Conservation (phyloP, 2,329 filamentous ascomycete species). For the Alternaria sp. region DNA sequence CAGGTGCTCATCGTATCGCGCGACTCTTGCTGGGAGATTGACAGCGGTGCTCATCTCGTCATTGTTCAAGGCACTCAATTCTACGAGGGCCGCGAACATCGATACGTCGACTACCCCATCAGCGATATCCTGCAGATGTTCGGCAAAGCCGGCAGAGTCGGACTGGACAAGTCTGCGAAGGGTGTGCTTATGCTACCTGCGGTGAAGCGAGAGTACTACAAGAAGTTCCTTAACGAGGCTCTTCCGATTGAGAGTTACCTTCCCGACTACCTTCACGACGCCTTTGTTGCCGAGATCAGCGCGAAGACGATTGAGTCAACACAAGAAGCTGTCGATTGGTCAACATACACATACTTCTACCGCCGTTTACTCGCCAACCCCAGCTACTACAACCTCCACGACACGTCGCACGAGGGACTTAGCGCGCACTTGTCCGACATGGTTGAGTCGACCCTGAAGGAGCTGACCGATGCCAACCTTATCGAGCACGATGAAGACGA, state of each 20-base stretch:
- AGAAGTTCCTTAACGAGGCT: conserved; percentile 97
- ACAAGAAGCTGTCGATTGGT: conserved; percentile 97
- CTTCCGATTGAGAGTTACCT: conserved; percentile 94
- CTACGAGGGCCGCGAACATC: conserved; percentile 94
- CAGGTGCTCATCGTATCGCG: conserved; percentile 83
- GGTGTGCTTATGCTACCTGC: conserved; percentile 97
- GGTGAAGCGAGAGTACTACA: conserved; percentile 96
- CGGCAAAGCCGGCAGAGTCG: conserved; percentile 83
- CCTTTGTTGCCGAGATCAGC: conserved; percentile 96
- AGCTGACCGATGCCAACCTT: conserved; percentile 90
- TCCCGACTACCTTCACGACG: conserved; percentile 89
- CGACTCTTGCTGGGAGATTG: conserved; percentile 95
- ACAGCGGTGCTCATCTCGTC: conserved; percentile 86
- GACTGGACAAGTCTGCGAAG: conserved; percentile 79
- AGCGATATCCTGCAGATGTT: conserved; percentile 98
- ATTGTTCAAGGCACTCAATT: conserved; percentile 98
- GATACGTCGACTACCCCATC: conserved; percentile 94
- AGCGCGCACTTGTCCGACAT: conserved; percentile 93
- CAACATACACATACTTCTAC: conserved; percentile 98
- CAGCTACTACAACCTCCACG: conserved; percentile 90
- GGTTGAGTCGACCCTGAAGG: conserved; percentile 89
- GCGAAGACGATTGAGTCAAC: conserved; percentile 94
- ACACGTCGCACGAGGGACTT: conserved; percentile 89
- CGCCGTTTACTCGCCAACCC: conserved; percentile 92
- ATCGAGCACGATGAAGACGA: conserved; percentile 92